A percentile compares a stretch with the other conserved stretches of the same genome.
Evolutionary conservation across 108 stramenopile genomes (phyloP).

Genomic region (Fistulifera solaris): DNA sequence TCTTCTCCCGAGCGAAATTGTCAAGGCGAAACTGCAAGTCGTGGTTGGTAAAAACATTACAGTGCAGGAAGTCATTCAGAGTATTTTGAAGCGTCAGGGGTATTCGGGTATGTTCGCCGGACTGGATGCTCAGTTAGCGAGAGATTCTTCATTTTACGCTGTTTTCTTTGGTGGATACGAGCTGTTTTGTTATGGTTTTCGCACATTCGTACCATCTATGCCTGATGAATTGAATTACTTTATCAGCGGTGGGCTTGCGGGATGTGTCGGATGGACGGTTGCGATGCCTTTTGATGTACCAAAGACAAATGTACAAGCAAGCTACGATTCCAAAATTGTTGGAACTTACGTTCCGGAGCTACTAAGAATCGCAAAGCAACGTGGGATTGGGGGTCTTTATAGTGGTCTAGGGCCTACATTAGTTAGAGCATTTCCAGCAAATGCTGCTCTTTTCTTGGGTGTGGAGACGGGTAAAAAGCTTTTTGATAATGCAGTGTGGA

Average conservation of each 20-base stretch:
- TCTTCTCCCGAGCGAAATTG: conserved; percentile 71
- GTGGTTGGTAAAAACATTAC: conserved; percentile 42
- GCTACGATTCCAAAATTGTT: conserved; percentile 71
- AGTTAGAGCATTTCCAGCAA: conserved; percentile 81
- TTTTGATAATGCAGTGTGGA: conserved; percentile 70
- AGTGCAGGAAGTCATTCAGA: conserved; percentile 47
- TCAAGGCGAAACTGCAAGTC: conserved; percentile 85
- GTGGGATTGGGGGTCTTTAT: conserved; percentile 65
- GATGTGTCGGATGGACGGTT: conserved; percentile 78
- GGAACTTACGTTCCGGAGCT: conserved; percentile 83
- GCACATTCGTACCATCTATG: conserved; percentile 69
- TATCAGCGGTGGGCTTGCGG: conserved; percentile 80
- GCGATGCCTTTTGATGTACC: conserved; percentile 90
- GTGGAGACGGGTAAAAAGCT: conserved; percentile 78
- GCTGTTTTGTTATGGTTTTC: conserved; percentile 65
- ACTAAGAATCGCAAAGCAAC: conserved; percentile 48
- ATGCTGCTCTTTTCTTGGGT: conserved; percentile 87
- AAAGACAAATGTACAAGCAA: conserved; percentile 86
- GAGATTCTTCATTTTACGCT: conserved; percentile 81
- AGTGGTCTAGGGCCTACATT: conserved; percentile 73
- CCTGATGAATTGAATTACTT: conserved; percentile 84
- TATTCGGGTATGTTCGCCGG: conserved; percentile 54
- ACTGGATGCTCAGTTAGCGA: conserved; percentile 78
- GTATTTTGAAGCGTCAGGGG: conserved; percentile 63
- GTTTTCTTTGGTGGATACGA: conserved; percentile 80